Base-by-base conservation (phyloP, 2,329 filamentous ascomycete species). In the Beauveria medogensis region DNA sequence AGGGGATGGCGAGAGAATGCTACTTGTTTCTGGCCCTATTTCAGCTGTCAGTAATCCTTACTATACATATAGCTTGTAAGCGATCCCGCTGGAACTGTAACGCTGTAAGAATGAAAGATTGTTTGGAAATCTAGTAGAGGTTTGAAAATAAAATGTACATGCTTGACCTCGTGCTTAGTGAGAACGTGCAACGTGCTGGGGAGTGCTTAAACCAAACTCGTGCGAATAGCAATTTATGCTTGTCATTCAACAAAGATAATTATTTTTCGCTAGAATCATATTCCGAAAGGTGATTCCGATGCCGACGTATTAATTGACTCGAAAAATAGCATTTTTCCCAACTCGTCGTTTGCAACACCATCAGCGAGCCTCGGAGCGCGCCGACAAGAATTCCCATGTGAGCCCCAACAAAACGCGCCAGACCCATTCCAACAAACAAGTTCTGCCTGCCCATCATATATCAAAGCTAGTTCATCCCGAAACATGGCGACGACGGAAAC, bases 341-440 rank as follows among this genome's bases (percentile, higher is more conserved):
- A 12, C 22, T 22, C 37, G 54, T 37, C 24, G 26, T 37, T 55
- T 40, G 52, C 22, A 20, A 37, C 18, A 24, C 41, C 34, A 28
- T 30, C 46, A 30, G n/a, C 24, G 47, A 66, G 65, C 67, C 69
- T 70, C 67, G 67, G 67, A 64, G 65, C 63, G 56, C 58, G 58
- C 58, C 59, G 43, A 61, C 62, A 60, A 46, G 46, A 66, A 66
- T 68, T 65, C 30, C 56, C 69, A 70, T 70, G 68, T 70, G 69
- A 62, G 67, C 69, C 69, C 69, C 69, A 70, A 70, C 69, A 70
- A 70, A 70, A 55, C 48, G 7, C 3, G 18, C 6, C 28, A 54
- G 43, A 60, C 43, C 51, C 58, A 50, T 48, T 34, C 60, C 47
- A 57, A 56, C 59, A 61, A 52, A 56, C 9, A 14, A 44, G 26